Evolutionary conservation across 441 rosid genomes (phyloP).

Genomic region (Corymbia calophylla): DNA sequence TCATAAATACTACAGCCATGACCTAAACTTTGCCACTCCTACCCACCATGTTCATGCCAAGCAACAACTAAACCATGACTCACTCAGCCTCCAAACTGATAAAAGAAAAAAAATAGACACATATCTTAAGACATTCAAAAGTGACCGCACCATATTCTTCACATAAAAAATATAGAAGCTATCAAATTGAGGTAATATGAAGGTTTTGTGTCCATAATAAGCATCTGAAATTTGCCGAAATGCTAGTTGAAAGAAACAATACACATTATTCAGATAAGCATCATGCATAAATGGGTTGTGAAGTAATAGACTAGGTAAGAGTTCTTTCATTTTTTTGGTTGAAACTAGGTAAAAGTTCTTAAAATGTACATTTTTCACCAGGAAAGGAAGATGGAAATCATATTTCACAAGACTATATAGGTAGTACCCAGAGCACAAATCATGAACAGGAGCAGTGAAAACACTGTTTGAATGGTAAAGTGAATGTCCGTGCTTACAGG

Average conservation of each 20-base stretch:
- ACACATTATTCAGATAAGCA: neutral
- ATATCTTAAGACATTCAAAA: neutral
- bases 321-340: neutral
- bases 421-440: neutral
- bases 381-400: neutral
- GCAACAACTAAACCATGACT: neutral
- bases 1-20: neutral
- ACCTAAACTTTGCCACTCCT: neutral
- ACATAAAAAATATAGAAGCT: neutral
- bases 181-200: neutral
- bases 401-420: neutral
- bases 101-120: neutral
- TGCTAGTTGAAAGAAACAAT: neutral
- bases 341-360: neutral
- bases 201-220: neutral
- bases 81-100: neutral
- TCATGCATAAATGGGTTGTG: neutral
- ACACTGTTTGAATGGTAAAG: neutral
- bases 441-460: neutral
- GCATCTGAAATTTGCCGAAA: neutral
- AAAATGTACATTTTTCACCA: neutral
- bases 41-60: neutral
- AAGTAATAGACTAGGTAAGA: neutral
- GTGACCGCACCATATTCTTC: neutral
- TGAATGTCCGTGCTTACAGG: constrained; percentile 51